Conservation (phyloP, 768 basidiomycete genomes). For the Leccinum truebloodii region DNA sequence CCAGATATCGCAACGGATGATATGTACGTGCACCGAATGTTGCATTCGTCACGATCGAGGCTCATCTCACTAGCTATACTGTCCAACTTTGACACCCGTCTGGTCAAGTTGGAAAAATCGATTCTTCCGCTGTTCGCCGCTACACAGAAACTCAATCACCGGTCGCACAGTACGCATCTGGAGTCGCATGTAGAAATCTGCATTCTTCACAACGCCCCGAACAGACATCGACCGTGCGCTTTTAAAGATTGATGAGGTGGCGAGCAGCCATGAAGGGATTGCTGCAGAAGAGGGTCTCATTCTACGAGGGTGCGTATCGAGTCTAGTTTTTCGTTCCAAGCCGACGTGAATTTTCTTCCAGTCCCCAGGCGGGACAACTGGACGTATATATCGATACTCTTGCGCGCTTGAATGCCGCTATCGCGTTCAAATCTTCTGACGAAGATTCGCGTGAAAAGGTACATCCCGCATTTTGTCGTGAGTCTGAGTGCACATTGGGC, state of each 20-base stretch:
- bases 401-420: constrained; percentile 74
- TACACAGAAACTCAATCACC: constrained; percentile 70
- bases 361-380: constrained; percentile 72
- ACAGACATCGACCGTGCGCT: constrained; percentile 81
- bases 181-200: background rate
- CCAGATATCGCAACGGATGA: constrained; percentile 86
- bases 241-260: constrained; percentile 75
- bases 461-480: background rate
- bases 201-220: background rate
- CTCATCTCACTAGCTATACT: constrained; percentile 64
- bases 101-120: constrained; percentile 83
- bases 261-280: constrained; percentile 72
- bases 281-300: constrained; percentile 80
- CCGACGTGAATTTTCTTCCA: constrained; percentile 27
- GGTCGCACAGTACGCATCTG: constrained; percentile 63
- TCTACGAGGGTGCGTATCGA: constrained; percentile 59
- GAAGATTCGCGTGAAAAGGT: constrained; percentile 58
- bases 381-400: constrained; percentile 67
- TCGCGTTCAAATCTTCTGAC: constrained; percentile 72
- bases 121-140: constrained; percentile 81
- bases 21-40: constrained; percentile 49
- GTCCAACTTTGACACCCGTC: constrained; percentile 78
- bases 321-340: constrained; percentile 4
- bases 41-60: background rate
- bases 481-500: background rate